Evolutionary conservation across 768 basidiomycete genomes (phyloP).

Genomic region (Rhodocollybia butyracea): DNA sequence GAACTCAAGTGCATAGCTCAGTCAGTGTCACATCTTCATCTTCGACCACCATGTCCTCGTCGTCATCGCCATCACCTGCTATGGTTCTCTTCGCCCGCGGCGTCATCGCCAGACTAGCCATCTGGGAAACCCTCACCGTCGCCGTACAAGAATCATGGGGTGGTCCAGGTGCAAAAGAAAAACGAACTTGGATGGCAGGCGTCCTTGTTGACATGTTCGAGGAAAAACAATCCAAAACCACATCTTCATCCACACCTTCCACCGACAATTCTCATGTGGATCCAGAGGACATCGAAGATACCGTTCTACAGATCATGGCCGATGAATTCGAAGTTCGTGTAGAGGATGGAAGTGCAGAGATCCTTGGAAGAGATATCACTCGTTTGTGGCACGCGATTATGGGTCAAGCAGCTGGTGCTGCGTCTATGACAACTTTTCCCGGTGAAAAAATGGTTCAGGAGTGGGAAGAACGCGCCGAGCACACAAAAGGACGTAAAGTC

Average conservation of each 20-base stretch:
- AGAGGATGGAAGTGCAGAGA: slow-evolving; percentile 81
- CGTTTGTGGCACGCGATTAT: slow-evolving; percentile 57
- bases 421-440: not conserved
- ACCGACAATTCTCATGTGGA: slow-evolving; percentile 40
- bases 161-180: slow-evolving; percentile 63
- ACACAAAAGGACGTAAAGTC: slow-evolving; percentile 52
- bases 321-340: slow-evolving; percentile 86
- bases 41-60: slow-evolving; percentile 12
- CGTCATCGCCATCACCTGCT: slow-evolving; percentile 34
- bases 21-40: not conserved
- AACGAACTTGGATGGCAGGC: slow-evolving; percentile 84
- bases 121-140: slow-evolving; percentile 85
- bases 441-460: slow-evolving; percentile 36
- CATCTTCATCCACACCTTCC: not conserved
- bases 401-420: slow-evolving; percentile 4
- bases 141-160: slow-evolving; percentile 89
- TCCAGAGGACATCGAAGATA: slow-evolving; percentile 74
- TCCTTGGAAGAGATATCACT: slow-evolving; percentile 71
- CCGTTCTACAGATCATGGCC: slow-evolving; percentile 77
- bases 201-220: slow-evolving; percentile 81
- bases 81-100: slow-evolving; percentile 83
- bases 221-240: slow-evolving; percentile 26
- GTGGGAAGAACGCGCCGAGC: slow-evolving; percentile 65
- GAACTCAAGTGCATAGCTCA: no score
- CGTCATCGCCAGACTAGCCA: slow-evolving; percentile 72